Conservation (phyloP, 208 protist genomes). For the Vickermania ingenoplastis region DNA sequence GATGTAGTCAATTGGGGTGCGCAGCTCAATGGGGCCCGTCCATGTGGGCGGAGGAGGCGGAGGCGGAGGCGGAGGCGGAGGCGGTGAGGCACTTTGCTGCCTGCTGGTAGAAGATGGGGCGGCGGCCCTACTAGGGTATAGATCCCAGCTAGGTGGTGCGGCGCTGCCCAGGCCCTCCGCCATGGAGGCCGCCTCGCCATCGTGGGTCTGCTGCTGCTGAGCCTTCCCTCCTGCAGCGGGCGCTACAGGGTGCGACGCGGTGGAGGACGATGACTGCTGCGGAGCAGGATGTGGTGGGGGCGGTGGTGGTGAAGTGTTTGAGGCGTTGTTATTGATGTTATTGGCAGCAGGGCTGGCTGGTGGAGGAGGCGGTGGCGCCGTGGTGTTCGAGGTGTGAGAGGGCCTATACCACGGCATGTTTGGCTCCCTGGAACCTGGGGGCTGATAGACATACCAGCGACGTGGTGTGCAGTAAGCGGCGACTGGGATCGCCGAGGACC, state of each 20-base stretch:
- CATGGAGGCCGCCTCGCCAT: too few relatives aligned
- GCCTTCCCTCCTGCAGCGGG: too few relatives aligned
- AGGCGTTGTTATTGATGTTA: conserved; percentile 9
- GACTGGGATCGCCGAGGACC: too few relatives aligned
- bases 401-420: conserved; percentile 51
- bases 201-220: too few relatives aligned
- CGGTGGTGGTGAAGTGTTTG: not conserved
- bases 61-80: not conserved
- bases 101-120: not conserved
- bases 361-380: not conserved
- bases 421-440: conserved; percentile 35
- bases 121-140: too few relatives aligned
- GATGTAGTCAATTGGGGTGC: not conserved
- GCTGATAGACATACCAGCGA: conserved; percentile 34
- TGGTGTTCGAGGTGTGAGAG: conserved; percentile 7
- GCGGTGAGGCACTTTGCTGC: not conserved
- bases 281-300: not conserved
- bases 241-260: too few relatives aligned
- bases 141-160: too few relatives aligned
- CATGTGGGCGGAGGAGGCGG: not conserved
- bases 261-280: too few relatives aligned
- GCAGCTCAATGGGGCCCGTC: not conserved
- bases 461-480: not conserved
- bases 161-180: too few relatives aligned
- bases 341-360: not conserved